These are phyloP conservation scores for Tympanopsis confertula DNA, from an alignment of 2,329 filamentous ascomycete species.

Conservation along the genomic window DNA sequence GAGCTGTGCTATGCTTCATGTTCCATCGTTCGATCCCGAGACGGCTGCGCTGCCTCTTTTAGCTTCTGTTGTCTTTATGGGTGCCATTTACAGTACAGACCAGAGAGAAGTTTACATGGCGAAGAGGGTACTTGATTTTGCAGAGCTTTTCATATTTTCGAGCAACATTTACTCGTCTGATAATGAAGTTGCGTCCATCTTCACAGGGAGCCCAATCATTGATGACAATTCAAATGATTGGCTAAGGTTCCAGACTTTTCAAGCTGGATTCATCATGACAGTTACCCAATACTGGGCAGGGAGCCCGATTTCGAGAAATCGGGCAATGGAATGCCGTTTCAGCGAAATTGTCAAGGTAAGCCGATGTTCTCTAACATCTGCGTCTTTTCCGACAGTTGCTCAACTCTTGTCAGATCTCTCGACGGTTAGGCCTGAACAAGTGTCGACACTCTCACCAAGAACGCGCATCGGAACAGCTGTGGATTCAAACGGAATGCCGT, in stretches of 20 bases:
- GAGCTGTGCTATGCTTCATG: conserved; percentile 28
- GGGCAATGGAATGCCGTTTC: conserved; percentile 28
- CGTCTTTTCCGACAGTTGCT: too few relatives aligned
- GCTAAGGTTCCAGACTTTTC: conserved; percentile 24
- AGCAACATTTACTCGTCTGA: conserved; percentile 25
- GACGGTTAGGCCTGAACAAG: conserved; percentile 21
- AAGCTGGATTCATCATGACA: conserved; percentile 26
- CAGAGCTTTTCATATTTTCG: conserved; percentile 28
- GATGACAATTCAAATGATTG: conserved; percentile 15
- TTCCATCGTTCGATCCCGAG: conserved; percentile 24
- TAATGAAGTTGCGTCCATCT: conserved; percentile 20
- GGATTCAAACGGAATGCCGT: conserved; percentile 29
- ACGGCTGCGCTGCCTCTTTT: conserved; percentile 21
- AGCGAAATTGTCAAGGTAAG: conserved; percentile 25
- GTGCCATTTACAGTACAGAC: conserved; percentile 28
- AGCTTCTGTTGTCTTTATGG: conserved; percentile 25
- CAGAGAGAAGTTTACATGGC: conserved; percentile 21
- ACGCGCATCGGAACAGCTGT: conserved; percentile 20
- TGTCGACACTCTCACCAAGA: conserved; percentile 23
- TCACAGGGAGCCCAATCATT: conserved; percentile 11
- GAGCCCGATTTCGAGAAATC: conserved; percentile 19
- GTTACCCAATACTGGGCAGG: conserved; percentile 30
- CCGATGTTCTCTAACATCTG: neutral
- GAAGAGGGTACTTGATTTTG: conserved; percentile 26
- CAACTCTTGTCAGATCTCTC: conserved; percentile 20